A percentile compares a stretch with the other conserved stretches of the same genome.
Conservation (phyloP, 2,329 filamentous ascomycete genomes). For the Xylariales sp. region DNA sequence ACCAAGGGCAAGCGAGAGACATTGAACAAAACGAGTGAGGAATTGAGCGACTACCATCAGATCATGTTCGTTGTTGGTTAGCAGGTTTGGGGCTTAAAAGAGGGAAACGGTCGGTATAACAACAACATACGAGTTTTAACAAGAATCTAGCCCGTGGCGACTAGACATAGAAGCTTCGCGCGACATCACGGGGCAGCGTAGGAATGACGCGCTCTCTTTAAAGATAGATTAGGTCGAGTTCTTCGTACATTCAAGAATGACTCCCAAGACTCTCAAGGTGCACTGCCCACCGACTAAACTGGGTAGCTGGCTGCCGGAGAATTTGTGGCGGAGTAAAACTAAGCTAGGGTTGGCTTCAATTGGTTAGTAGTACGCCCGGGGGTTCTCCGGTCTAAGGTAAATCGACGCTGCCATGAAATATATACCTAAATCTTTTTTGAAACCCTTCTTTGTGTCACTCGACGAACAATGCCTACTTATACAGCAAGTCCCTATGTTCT, state of each 20-base stretch:
- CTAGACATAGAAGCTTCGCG: slow-evolving; percentile 8
- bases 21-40: slow-evolving; percentile 11
- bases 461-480: not conserved
- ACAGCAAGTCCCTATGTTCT: not conserved
- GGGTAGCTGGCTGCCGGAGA: slow-evolving; percentile 9
- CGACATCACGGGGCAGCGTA: slow-evolving; percentile 15
- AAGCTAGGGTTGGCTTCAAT: slow-evolving; percentile 27
- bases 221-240: slow-evolving; percentile 5
- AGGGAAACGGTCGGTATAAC: slow-evolving; percentile 6
- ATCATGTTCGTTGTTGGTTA: slow-evolving; percentile 14
- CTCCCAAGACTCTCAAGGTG: slow-evolving; percentile 23
- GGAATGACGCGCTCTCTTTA: slow-evolving; percentile 23
- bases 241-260: slow-evolving; percentile 11
- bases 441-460: not conserved
- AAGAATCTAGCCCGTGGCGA: slow-evolving; percentile 17
- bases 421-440: not conserved
- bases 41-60: slow-evolving; percentile 10
- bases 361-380: slow-evolving; percentile 8
- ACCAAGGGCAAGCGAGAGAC: slow-evolving; percentile 13
- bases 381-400: slow-evolving; percentile 6
- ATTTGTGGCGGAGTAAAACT: slow-evolving; percentile 30
- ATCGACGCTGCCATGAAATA: not conserved
- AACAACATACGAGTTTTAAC: slow-evolving; percentile 9
- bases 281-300: slow-evolving; percentile 31
- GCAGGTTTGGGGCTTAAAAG: slow-evolving; percentile 18